Base-by-base conservation (phyloP, 1,284 basidiomycete genomes). In the Cryptococcus amylolentus region DNA sequence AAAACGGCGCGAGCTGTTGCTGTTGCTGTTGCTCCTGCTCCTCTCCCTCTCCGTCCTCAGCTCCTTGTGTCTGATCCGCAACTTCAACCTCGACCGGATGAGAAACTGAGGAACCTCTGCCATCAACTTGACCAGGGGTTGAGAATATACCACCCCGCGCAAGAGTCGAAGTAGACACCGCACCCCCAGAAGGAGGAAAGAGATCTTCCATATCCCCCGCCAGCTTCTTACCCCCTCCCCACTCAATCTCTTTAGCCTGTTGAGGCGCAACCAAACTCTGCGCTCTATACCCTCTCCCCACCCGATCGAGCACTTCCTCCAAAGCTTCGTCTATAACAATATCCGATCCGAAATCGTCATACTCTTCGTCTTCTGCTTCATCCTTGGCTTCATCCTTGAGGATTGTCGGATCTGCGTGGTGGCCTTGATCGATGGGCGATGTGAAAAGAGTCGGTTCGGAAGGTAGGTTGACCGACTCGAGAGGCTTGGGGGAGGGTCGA, bases 341-440 rank as follows among this genome's bases (percentile, higher is more conserved):
- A n/a, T 70, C 69, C 16, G 47, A 47, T 37, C 64, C 68, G 45
- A 50, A 70, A 18, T 68, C 68, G 54, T 67, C 64, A 23, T 20
- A 16, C 2, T 35, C 51, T 13, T 14, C 20, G 3, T 41, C 51
- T n/a, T 14, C 46, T 5, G 10, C 42, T 10, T 44, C 18, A 23
- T 23, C 23, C 23, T 23, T n/a, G 42, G 18, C 31, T 35, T 35
- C 31, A 23, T 23, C 23, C 23, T 23, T 23, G 23, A 23, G 23
- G 23, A 23, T 23, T 23, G 23, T 23, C 23, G 23, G 23, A 23
- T 35, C 31, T 6, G 31, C 31, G 5, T 35, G 31, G 6, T 35
- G 7, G 10, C 31, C 31, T 35, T 35, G 31, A 35, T 35, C 10
- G 10, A 6, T 8, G 3, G 31, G 6, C 1, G 31, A 35, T 6